A percentile compares a stretch with the other conserved stretches of the same genome.
Conservation (phyloP, 2,329 filamentous ascomycete species). For the Pestalotiopsis sp. region DNA sequence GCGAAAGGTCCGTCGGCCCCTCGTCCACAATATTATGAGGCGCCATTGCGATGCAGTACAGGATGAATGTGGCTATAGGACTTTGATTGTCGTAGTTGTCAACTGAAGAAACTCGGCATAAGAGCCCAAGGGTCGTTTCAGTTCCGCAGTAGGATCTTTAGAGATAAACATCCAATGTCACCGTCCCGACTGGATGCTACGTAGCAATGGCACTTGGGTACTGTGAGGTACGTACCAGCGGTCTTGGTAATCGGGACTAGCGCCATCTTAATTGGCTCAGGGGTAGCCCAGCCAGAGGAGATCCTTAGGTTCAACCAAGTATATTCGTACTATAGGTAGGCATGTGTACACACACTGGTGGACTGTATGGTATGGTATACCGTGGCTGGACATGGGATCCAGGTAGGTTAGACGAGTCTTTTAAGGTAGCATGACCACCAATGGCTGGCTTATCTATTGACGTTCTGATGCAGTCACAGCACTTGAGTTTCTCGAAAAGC, state of each 20-base stretch:
- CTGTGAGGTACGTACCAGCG: neutral
- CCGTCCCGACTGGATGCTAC: neutral
- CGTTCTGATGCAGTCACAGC: too few relatives aligned
- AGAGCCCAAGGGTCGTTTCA: neutral
- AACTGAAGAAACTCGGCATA: neutral
- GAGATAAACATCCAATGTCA: neutral
- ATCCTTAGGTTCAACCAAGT: too few relatives aligned
- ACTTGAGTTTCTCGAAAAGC: too few relatives aligned
- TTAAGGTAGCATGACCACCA: too few relatives aligned
- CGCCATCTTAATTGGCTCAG: neutral
- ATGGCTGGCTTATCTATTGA: too few relatives aligned
- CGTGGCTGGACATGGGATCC: too few relatives aligned
- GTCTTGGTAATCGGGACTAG: slow-evolving; percentile 7
- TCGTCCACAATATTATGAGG: slow-evolving; percentile 31
- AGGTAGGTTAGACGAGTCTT: too few relatives aligned
- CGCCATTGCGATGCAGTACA: slow-evolving; percentile 23
- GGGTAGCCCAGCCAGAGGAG: neutral
- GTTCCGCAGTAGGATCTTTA: neutral
- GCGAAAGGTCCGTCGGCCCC: slow-evolving; percentile 25
- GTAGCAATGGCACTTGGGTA: neutral
- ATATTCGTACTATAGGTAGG: too few relatives aligned
- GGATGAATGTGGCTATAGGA: neutral
- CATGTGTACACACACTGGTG: too few relatives aligned
- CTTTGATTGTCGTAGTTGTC: neutral
- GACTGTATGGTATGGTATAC: too few relatives aligned